Percentiles rank a stretch among this genome's conserved stretches.
phyloP scores from a whole-genome alignment of 306 rosid genomes.

The Comarum palustre region DNA sequence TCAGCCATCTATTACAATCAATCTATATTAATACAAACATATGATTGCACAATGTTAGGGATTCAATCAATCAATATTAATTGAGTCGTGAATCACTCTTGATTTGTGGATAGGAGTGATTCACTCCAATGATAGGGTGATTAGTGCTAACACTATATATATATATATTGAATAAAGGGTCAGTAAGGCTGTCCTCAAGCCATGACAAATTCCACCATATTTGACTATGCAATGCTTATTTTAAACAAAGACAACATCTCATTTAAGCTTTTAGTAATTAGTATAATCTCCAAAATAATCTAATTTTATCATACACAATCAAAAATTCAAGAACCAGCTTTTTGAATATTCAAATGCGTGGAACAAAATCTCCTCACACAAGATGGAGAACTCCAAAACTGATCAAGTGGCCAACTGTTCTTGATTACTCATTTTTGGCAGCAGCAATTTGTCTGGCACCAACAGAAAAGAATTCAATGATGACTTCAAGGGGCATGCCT shows the following conservation, averaged over 20 bases:
- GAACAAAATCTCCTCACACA: background rate
- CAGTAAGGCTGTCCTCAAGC: too few relatives aligned
- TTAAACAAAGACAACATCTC: background rate
- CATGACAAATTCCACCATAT: background rate
- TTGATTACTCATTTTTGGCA: slow-evolving; percentile 43
- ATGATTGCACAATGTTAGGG: too few relatives aligned
- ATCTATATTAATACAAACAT: too few relatives aligned
- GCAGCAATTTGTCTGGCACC: slow-evolving; percentile 52
- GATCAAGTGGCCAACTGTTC: background rate
- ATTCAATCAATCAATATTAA: too few relatives aligned
- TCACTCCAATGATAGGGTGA: too few relatives aligned
- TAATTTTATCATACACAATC: background rate
- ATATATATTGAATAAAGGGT: too few relatives aligned
- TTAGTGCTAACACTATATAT: too few relatives aligned
- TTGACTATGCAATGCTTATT: background rate
- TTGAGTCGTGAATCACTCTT: too few relatives aligned
- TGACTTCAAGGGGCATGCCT: slow-evolving; percentile 90
- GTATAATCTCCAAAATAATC: slow-evolving; percentile 4
- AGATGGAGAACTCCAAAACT: background rate
- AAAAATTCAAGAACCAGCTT: background rate
- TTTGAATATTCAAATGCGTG: background rate
- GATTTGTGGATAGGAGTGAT: too few relatives aligned
- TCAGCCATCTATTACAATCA: too few relatives aligned
- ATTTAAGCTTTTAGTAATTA: slow-evolving; percentile 4
- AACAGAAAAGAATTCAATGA: slow-evolving; percentile 68